Evolutionary conservation across 371 early-diverging fungal species (phyloP), one percentile per base, ranked within the genome.

Genomic region (Massospora cicadina): DNA sequence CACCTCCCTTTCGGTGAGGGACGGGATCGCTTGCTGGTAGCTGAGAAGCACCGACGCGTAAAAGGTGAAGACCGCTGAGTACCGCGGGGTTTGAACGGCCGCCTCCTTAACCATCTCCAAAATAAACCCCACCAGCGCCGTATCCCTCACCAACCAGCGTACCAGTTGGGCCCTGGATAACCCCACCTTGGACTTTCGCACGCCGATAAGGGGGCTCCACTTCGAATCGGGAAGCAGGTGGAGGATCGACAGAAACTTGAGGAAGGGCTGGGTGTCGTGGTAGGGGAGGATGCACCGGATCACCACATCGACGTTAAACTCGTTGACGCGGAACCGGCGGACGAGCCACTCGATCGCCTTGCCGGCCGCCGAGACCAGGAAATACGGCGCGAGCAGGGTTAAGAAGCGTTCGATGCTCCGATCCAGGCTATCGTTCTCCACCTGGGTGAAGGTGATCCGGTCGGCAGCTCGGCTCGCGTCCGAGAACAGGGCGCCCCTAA

Each of bases 331-430:
- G 78, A 93, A 95, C 33, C 94, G 82, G 59, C 94, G 82, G 25
- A 95, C 75, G 59, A 97, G 79, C 89, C 94, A 97, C 75, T 97
- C 98, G 24, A 95, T 69, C 0, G 84, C 88, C 71, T 92, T 91
- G 62, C 87, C 86, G 1, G 93, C 82, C 2, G 88, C 82, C 63
- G 83, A 82, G 31, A 86, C 74, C 60, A 93, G 69, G 68, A 93
- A 88, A 72, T 90, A 84, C 21, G 89, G 92, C 12, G 90, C 88
- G 25, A 95, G 67, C 25, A 80, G 79, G 23, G 76, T 76, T 54
- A 95, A 69, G 63, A 95, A 91, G 33, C 75, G 65, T 2, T 75
- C 70, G 67, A 97, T 84, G 68, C 81, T 84, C 54, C 76, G 70
- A 72, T 95, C 87, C 31, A 97, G 76, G 64, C 81, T 77, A 1